Conservation (phyloP, 495 filamentous ascomycete genomes). For the Penicillium herquei region DNA sequence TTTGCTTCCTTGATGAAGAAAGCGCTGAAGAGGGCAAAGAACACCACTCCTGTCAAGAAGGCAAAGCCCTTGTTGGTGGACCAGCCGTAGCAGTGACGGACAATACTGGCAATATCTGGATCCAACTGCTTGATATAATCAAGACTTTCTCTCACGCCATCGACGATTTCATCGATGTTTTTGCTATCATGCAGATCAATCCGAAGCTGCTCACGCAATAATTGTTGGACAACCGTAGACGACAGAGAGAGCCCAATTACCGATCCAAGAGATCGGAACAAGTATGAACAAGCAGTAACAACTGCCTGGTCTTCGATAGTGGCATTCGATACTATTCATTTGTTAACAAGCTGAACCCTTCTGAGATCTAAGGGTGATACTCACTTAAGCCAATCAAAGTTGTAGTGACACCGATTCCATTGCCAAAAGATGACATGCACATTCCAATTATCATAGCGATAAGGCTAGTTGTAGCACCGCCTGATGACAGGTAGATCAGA, state of each 20-base stretch:
- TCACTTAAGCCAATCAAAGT: conserved; percentile 62
- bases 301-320: conserved; percentile 69
- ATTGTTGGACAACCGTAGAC: conserved; percentile 72
- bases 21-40: conserved; percentile 46
- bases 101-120: conserved; percentile 55
- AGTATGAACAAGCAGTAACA: conserved; percentile 79
- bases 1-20: conserved; percentile 45
- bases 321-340: conserved; percentile 63
- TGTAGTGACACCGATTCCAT: conserved; percentile 69
- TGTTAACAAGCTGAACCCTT: conserved; percentile 2
- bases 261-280: conserved; percentile 79
- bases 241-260: conserved; percentile 70
- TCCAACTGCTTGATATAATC: conserved; percentile 68
- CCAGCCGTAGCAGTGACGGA: conserved; percentile 65
- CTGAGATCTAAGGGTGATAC: conserved; percentile 13
- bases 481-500: conserved; percentile 60
- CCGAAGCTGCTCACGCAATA: conserved; percentile 58
- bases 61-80: conserved; percentile 49
- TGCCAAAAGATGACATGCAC: conserved; percentile 53
- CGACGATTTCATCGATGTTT: conserved; percentile 68
- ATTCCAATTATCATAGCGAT: conserved; percentile 57
- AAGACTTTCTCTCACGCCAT: conserved; percentile 69
- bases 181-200: conserved; percentile 51
- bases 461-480: conserved; percentile 42
- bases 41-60: conserved; percentile 42